Conservation (phyloP, 1,284 basidiomycete genomes). For the Rhodotorula sp. region DNA sequence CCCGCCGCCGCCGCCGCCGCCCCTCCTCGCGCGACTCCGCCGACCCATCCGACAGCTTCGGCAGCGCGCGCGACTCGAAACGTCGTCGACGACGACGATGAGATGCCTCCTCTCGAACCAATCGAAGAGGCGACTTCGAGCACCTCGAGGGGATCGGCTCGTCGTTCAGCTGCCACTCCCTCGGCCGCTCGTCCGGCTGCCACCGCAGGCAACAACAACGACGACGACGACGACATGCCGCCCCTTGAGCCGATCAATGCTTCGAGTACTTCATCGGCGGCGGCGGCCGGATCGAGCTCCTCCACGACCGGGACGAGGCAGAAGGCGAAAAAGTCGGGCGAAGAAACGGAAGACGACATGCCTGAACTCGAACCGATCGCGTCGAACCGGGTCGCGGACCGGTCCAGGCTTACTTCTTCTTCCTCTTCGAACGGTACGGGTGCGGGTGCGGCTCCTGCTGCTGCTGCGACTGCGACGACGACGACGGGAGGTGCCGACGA, state of each 20-base stretch:
- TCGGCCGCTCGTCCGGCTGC: too few species aligned
- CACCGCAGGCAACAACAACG: too few species aligned
- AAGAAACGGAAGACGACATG: conserved; percentile 4
- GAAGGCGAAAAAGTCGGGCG: neutral
- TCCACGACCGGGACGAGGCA: neutral
- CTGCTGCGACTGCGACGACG: neutral
- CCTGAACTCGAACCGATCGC: neutral
- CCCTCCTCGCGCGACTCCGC: neutral
- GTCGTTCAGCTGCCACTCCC: neutral
- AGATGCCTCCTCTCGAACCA: conserved; percentile 11
- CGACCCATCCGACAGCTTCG: neutral
- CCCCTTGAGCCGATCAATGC: conserved; percentile 6
- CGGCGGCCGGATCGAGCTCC: neutral
- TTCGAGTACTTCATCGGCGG: neutral
- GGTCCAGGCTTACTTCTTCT: neutral
- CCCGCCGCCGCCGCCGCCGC: neutral
- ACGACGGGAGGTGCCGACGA: neutral
- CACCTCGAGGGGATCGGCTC: neutral
- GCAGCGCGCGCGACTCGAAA: neutral
- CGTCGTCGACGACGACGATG: neutral
- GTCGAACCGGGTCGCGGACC: neutral
- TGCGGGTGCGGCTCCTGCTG: neutral
- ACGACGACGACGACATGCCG: conserved; percentile 11
- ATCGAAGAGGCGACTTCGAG: neutral
- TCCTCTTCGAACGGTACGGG: neutral